A percentile compares a stretch with the other conserved stretches of the same genome.
phyloP scores from a whole-genome alignment of 2,329 filamentous ascomycete genomes.

The Clonostachys sp. region DNA sequence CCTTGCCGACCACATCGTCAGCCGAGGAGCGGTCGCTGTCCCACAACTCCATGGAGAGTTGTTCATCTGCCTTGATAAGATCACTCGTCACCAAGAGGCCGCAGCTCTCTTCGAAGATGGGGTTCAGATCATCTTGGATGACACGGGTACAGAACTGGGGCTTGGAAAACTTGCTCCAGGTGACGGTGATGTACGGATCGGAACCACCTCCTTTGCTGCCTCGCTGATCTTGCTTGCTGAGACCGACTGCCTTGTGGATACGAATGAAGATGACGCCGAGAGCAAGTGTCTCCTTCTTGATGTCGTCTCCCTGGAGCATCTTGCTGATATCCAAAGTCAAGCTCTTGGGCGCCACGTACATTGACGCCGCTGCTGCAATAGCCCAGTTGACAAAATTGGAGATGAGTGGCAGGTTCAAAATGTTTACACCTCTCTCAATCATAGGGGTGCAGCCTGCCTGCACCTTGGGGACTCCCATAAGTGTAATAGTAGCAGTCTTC shows the following conservation, averaged over 20 bases:
- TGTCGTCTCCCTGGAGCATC: slow-evolving; percentile 85
- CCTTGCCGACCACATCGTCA: slow-evolving; percentile 92
- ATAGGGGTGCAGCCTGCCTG: slow-evolving; percentile 88
- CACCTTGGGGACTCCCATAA: slow-evolving; percentile 91
- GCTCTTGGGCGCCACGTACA: slow-evolving; percentile 93
- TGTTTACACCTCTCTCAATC: slow-evolving; percentile 84
- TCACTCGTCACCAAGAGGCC: slow-evolving; percentile 84
- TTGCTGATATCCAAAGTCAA: slow-evolving; percentile 89
- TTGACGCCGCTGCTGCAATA: slow-evolving; percentile 77
- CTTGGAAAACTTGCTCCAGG: slow-evolving; percentile 95
- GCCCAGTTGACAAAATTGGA: slow-evolving; percentile 97
- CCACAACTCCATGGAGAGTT: slow-evolving; percentile 91
- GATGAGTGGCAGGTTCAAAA: slow-evolving; percentile 87
- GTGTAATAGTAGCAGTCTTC: slow-evolving; percentile 85
- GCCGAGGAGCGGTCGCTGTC: slow-evolving; percentile 90
- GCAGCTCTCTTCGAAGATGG: slow-evolving; percentile 84
- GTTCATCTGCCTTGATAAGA: slow-evolving; percentile 88
- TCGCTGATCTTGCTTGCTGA: slow-evolving; percentile 86
- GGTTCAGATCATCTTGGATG: slow-evolving; percentile 91
- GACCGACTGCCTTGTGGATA: slow-evolving; percentile 79
- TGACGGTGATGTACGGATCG: slow-evolving; percentile 91
- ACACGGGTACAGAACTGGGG: slow-evolving; percentile 97
- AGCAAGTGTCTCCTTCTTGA: slow-evolving; percentile 83
- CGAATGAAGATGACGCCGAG: slow-evolving; percentile 88
- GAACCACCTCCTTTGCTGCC: slow-evolving; percentile 83